Base-by-base conservation (phyloP, 2,329 filamentous ascomycete species). In the Colletotrichum cereale region DNA sequence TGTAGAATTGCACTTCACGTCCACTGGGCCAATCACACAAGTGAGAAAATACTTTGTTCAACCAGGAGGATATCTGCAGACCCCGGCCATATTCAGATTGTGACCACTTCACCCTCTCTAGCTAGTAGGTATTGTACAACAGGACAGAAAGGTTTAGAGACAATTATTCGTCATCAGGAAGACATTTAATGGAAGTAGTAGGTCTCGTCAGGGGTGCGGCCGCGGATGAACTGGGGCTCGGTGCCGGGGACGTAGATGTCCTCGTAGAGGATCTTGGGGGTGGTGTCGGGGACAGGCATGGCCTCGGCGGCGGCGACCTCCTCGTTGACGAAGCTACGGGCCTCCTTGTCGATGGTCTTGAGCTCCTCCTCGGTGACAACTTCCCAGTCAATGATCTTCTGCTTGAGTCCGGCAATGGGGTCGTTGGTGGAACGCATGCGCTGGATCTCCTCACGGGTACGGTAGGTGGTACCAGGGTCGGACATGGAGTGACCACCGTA, bases 401-500 rank as follows among this genome's bases (percentile, higher is more conserved):
- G 93, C 91, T 98, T 98, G 78, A 99, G 91, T 72, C 96, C 96
- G 79, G 95, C 95, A 80, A 99, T 99, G 77, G 96, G 95, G 86
- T 99, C 96, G 86, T 98, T 94, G 86, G 96, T 99, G 78, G 93
- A 97, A 80, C 96, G 94, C 96, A 99, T 99, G 84, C 96, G 95
- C 89, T 98, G 96, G 81, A 99, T 97, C 87, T 99, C 96, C 88
- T 99, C 96, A 85, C 96, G 95, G 78, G 96, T 98, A 84, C 95
- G 93, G 92, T 99, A 99, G 79, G 96, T 98, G 84, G 96, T 99
- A 83, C 96, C 96, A 72, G 96, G 96, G 84, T 99, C 96, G 81
- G 96, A 98, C 96, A 99, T 99, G 86, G 95, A 98, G 92, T 99
- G 96, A 77, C 96, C 96, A 82, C 96, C 96, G 84, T 99, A 99